Conservation (phyloP, 1,284 basidiomycete genomes). For the Cryptococcus wingfieldii region DNA sequence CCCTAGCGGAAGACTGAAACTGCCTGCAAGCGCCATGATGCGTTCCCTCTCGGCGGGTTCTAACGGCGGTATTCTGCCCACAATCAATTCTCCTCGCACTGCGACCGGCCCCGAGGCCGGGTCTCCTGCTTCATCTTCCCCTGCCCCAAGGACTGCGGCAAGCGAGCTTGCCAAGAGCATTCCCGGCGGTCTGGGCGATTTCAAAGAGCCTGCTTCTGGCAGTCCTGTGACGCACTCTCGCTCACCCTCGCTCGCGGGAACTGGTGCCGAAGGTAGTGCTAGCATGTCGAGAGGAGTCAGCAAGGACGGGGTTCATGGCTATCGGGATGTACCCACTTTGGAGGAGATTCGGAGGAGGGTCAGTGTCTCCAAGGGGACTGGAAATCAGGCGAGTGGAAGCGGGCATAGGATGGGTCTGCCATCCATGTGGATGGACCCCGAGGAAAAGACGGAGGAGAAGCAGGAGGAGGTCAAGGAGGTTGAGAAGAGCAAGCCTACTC, state of each 20-base stretch:
- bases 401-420: background rate
- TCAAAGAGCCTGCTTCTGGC: background rate
- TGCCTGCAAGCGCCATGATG: slow-evolving; percentile 40
- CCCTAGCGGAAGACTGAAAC: slow-evolving; percentile 62
- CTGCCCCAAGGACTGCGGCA: slow-evolving; percentile 3
- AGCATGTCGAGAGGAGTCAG: slow-evolving; percentile 15
- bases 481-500: slow-evolving; percentile 5
- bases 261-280: background rate
- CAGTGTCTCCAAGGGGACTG: slow-evolving; percentile 8
- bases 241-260: background rate
- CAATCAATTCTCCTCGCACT: background rate
- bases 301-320: slow-evolving; percentile 56
- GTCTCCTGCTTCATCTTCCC: background rate
- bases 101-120: background rate
- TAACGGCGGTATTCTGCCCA: background rate
- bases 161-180: background rate
- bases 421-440: background rate
- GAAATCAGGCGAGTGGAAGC: background rate
- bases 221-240: background rate
- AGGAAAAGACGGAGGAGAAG: background rate
- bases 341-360: slow-evolving; percentile 69
- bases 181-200: background rate
- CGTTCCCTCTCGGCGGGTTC: slow-evolving; percentile 10
- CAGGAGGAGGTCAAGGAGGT: slow-evolving; percentile 4
- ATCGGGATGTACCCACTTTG: slow-evolving; percentile 77